These are phyloP conservation scores for Vitis amurensis DNA, from an alignment of 164 flowering plant species.

Conservation along the genomic window DNA sequence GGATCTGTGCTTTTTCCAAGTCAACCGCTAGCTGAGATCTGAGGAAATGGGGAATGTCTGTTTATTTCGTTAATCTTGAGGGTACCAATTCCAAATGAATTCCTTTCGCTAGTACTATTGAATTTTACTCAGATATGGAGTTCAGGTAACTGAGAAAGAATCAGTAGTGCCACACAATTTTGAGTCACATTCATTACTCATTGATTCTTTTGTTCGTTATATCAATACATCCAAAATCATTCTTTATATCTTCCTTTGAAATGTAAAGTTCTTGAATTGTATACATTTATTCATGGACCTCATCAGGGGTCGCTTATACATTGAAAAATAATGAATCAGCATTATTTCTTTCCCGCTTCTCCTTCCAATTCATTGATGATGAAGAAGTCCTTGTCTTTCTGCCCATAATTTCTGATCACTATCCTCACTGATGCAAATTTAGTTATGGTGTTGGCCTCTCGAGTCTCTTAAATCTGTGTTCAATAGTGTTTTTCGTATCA, in stretches of 20 bases:
- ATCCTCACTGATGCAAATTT: constrained; percentile 32
- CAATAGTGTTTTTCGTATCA: constrained; percentile 19
- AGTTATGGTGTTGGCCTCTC: constrained; percentile 55
- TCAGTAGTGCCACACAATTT: not conserved
- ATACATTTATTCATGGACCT: constrained; percentile 19
- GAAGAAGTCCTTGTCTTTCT: constrained; percentile 25
- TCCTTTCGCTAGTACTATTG: constrained; percentile 29
- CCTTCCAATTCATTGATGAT: constrained; percentile 10
- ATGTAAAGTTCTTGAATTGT: constrained; percentile 39
- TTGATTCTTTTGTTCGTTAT: constrained; percentile 43
- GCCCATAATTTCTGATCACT: constrained; percentile 31
- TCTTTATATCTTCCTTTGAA: constrained; percentile 33
- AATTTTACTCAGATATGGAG: constrained; percentile 23
- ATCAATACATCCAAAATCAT: constrained; percentile 17
- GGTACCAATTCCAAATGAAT: constrained; percentile 22
- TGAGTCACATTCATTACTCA: constrained; percentile 11
- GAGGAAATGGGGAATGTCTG: constrained; percentile 30
- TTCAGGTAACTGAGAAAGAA: constrained; percentile 24
- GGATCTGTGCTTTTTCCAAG: constrained; percentile 36
- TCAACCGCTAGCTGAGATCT: constrained; percentile 32
- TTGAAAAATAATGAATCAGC: constrained; percentile 14
- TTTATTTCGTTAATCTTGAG: constrained; percentile 26
- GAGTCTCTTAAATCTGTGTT: constrained; percentile 34
- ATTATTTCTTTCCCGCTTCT: constrained; percentile 9
- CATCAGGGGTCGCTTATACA: constrained; percentile 21